Evolutionary conservation across 2,329 filamentous ascomycete genomes (phyloP), one percentile per base, ranked within the genome.

Genomic region (Fusarium luffae): DNA sequence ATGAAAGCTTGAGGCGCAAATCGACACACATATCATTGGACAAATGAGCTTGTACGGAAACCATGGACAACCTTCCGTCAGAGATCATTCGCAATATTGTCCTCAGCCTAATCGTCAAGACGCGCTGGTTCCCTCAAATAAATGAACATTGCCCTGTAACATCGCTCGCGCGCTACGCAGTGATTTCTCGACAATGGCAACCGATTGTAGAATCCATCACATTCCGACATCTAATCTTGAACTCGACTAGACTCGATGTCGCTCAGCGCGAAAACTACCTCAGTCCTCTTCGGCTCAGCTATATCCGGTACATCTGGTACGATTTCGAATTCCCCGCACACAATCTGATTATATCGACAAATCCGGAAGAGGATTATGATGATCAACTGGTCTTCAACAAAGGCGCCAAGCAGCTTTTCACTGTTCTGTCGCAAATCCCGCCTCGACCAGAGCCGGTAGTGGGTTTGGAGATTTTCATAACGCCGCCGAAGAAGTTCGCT

Each of bases 251-350:
- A 4, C 34, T 61, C 13, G 8, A 6, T 18, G n/a, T 28, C 5
- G 58, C 52, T 25, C 18, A 61, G 9, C 18, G 8, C 3, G 23
- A 14, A 8, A 19, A 19, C 6, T 57, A 42, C 12, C 52, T 60
- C 18, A 60, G 27, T 2, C 37, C 43, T 18, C 21, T 57, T 25
- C 58, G 58, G 1, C 43, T 60, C 2, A 49, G 52, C 37, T 49
- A 57, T 18, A 23, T 60, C 3, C 58, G 51, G 6, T 57, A 62
- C 30, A 59, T 62, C 18, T 46, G 59, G 54, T 62, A 46, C 23
- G 28, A 59, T 42, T 62, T 59, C 11, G 54, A 50, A 23, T 59
- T 62, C n/a, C 59, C 59, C 5, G 59, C 44, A 13, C 59, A 62
- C n/a, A 48, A 62, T 25, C 54, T 62, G 10, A 4, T 32, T 7